phyloP scores from a whole-genome alignment of 768 basidiomycete genomes.

The Boletales sp. region DNA sequence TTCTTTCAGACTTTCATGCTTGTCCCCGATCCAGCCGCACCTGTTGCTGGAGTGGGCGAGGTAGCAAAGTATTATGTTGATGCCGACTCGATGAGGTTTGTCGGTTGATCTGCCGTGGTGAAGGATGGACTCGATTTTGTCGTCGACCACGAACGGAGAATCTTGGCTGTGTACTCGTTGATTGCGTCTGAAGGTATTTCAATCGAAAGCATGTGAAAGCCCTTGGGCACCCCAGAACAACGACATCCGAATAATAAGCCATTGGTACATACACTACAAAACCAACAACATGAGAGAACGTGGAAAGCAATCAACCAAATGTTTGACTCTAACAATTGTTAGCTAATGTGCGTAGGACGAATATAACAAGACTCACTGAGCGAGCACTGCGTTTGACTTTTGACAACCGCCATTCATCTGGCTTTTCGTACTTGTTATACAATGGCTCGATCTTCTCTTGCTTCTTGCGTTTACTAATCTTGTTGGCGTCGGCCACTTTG shows the following conservation, averaged over 20 bases:
- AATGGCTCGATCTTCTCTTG: conserved; percentile 97
- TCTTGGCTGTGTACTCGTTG: no score
- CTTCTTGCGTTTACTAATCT: conserved; percentile 94
- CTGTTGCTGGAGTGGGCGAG: conserved; percentile 63
- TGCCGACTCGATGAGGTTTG: conserved; percentile 78
- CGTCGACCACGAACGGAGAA: no score
- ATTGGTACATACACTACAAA: conserved; percentile 11
- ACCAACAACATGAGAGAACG: background rate
- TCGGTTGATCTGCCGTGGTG: conserved; percentile 47
- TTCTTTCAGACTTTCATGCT: conserved; percentile 89
- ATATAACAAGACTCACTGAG: conserved; percentile 47
- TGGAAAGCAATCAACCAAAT: conserved; percentile 56
- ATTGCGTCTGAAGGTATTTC: no score
- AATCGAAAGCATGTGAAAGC: no score
- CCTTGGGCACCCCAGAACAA: no score
- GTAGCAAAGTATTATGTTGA: conserved; percentile 80
- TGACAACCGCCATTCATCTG: conserved; percentile 91
- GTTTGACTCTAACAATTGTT: conserved; percentile 69
- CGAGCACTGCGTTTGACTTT: conserved; percentile 90
- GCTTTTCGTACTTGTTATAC: conserved; percentile 93
- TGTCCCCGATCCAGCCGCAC: conserved; percentile 66
- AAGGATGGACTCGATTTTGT: background rate
- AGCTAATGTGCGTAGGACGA: conserved; percentile 6
- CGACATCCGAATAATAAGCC: conserved; percentile 3
- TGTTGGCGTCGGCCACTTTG: conserved; percentile 96